Evolutionary conservation across 2,329 filamentous ascomycete species (phyloP), one percentile per base, ranked within the genome.

Genomic region (Clonostachys rhizophaga): DNA sequence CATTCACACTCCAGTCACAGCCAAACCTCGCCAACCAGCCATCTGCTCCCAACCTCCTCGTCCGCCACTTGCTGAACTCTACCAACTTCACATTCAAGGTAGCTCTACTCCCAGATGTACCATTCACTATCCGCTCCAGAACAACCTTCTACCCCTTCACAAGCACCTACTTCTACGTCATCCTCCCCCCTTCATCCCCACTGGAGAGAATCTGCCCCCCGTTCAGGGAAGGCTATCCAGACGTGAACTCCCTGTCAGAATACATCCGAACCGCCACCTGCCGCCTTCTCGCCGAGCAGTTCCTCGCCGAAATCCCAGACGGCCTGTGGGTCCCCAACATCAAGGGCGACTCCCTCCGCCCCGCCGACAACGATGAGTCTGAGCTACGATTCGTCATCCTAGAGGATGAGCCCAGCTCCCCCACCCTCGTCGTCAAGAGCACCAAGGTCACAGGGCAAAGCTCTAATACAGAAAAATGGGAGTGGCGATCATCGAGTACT

Each of bases 231-330:
- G 62, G 65, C 6, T 80, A 78, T 51, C 66, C 71, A 1, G 67
- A 67, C 50, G 59, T 74, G 14, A 50, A 55, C 10, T 71, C 74
- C 34, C 65, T 78, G 6, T 60, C 65, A 12, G 67, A 70, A 51
- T 79, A 79, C 56, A 53, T 80, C 9, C 61, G 66, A 47, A 67
- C 67, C 16, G 70, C 72, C 12, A 63, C 69, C 8, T 55, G 65
- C 20, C 72, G 68, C 41, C 62, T 64, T 40, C 60, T 78, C 4
- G 60, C 68, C 1, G 57, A 67, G 10, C 62, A 64, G 46, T 59
- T 62, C 43, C 55, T 70, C 33, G 51, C 56, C 18, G 50, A 52
- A 34, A 54, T 65, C 14, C 45, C 47, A 14, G 36, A 36, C 10
- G 16, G 45, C 43, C 24, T 18, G 2, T 48, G 46, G 46, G 14